These are phyloP conservation scores for Tolypocladium guangdongense DNA, from an alignment of 2,329 filamentous ascomycete species.

Conservation along the genomic window DNA sequence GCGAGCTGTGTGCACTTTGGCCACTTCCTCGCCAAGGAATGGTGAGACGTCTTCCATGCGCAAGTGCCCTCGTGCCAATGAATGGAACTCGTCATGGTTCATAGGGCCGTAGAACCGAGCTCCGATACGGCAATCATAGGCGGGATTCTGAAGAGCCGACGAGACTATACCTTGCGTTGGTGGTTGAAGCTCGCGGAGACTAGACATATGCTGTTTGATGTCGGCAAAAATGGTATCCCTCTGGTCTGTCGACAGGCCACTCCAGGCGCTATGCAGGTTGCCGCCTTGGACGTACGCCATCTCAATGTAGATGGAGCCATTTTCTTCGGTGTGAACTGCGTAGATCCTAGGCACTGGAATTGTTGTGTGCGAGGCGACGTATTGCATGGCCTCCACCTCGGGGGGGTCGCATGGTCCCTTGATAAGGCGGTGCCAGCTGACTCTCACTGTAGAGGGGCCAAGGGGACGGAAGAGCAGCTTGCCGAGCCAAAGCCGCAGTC, in stretches of 20 bases:
- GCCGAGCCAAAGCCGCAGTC: slow-evolving; percentile 16
- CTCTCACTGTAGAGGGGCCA: slow-evolving; percentile 7
- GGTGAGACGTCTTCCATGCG: slow-evolving; percentile 11
- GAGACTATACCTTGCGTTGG: slow-evolving; percentile 10
- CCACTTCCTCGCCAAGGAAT: slow-evolving; percentile 12
- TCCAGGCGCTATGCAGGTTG: slow-evolving; percentile 9
- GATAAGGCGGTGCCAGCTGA: slow-evolving; percentile 17
- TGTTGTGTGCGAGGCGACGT: slow-evolving; percentile 14
- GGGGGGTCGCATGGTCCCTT: slow-evolving; percentile 17
- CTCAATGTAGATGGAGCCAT: slow-evolving; percentile 13
- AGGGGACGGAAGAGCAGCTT: slow-evolving; percentile 11
- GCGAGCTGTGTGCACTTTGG: slow-evolving; percentile 10
- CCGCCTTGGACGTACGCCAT: slow-evolving; percentile 14
- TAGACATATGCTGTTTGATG: slow-evolving; percentile 11
- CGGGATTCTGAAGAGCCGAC: slow-evolving; percentile 15
- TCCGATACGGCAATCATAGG: slow-evolving; percentile 15
- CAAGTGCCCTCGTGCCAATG: slow-evolving; percentile 10
- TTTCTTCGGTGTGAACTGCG: slow-evolving; percentile 9
- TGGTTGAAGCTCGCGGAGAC: slow-evolving; percentile 13
- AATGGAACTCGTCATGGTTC: slow-evolving; percentile 14
- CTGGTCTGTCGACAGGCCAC: slow-evolving; percentile 10
- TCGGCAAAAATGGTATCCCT: slow-evolving; percentile 10
- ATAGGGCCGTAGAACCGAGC: slow-evolving; percentile 14
- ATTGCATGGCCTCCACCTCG: slow-evolving; percentile 19
- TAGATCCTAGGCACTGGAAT: slow-evolving; percentile 17